Evolutionary conservation across 2,329 filamentous ascomycete species (phyloP), one percentile per base, ranked within the genome.

Genomic region (Microascus cirrosus): DNA sequence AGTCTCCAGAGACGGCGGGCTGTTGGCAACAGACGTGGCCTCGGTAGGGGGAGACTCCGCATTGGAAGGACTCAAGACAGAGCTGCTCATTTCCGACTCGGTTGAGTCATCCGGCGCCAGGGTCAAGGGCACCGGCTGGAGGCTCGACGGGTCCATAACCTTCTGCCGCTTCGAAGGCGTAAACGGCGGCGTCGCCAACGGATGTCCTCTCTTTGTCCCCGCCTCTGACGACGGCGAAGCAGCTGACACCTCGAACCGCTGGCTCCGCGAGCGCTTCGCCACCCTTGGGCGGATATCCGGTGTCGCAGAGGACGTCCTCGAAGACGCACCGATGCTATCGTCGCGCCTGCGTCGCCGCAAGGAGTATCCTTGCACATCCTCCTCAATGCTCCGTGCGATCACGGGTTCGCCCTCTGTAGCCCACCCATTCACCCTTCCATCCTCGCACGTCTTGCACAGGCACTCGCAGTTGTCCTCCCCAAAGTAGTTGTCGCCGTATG

Each of bases 401-500:
- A 71, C 72, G 2, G 73, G 68, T 15, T 74, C 45, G 0, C 71
- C 76, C 3, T 77, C 76, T 15, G 73, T 74, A 0, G 83, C 80
- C 95, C 95, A 99, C 1, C 94, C 94, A 68, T 96, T 97, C 57
- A 80, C 78, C 59, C 82, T 74, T 2, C 78, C 75, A 24, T 80
- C 77, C 72, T 99, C 94, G 69, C 94, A 99, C 0, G 89, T 94
- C 64, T 81, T 80, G 70, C 94, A 99, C 1, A 99, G 76, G 68
- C 94, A 99, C 68, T 99, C 94, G 70, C 91, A 92, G 64, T 99
- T 99, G 68, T 92, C 84, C 52, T 90, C 86, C 2, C 94, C 94
- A 73, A 99, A 99, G 70, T 99, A 99, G 67, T 90, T 91, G 20
- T 95, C 91, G 25, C 93, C 91, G 66, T 99, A 99, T 0, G 87